Base-by-base conservation (phyloP, 345 rosid species). In the Syzygium aromaticum region DNA sequence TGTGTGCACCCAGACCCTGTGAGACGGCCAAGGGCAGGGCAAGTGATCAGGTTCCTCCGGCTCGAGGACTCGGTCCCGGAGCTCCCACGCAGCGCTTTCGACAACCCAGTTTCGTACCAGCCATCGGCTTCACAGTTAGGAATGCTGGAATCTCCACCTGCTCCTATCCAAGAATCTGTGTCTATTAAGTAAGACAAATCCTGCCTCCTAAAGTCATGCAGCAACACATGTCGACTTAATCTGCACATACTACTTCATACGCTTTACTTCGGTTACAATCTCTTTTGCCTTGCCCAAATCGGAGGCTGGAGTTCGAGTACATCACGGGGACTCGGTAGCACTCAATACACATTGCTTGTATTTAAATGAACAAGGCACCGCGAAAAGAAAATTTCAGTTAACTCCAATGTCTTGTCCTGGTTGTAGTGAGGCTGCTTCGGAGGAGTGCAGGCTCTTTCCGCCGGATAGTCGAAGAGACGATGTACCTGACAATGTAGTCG, bases 341-440 rank as follows among this genome's bases (percentile, higher is more conserved):
- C 46, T 43, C 7, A 6, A 43, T 43, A 59, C 27, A 23, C 13
- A 3, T 56, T 56, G 61, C 61, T 56, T 56, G 23, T 27, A 56
- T 56, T 27, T 1, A 27, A 11, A 56, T 56, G 25, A 56, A 56
- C 3, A 56, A 1, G 25, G 25, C 61, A 56, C 61, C 11, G 4
- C 0, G 61, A 56, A 56, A 56, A 56, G 0, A 56, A 56, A 23
- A 23, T 23, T 56, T 56, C n/a, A 0, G 61, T 56, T 9, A 95
- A 95, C 46, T 43, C 46, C 46, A 95, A 92, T 67, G 96, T 94
- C 94, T 95, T 94, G 94, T 95, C 96, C 85, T 93, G 97, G 88
- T 92, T 94, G 93, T 93, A 91, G 59, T 92, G 93, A 38, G 97
- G 94, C 90, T 95, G 95, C 85, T 95, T 92, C 2, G 96, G 96